Evolutionary conservation across 2,329 filamentous ascomycete species (phyloP).

Genomic region (Aspergillus floridensis): DNA sequence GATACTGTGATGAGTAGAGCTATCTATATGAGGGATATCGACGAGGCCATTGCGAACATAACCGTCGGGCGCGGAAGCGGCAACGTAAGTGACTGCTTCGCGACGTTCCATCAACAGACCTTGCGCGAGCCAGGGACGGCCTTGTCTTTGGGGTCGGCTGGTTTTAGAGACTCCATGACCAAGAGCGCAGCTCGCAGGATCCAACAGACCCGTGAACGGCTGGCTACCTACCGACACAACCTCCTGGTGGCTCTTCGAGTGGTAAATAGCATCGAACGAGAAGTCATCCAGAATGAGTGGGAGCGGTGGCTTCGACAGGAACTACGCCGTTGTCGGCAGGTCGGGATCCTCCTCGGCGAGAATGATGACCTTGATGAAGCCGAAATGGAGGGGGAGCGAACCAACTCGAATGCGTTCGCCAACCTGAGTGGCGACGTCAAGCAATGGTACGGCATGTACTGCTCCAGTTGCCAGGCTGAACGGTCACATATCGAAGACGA

Average conservation of each 20-base stretch:
- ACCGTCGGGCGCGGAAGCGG: slow-evolving; percentile 29
- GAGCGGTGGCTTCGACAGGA: slow-evolving; percentile 88
- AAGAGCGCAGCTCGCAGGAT: slow-evolving; percentile 56
- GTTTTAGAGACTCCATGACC: slow-evolving; percentile 29
- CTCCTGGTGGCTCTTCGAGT: slow-evolving; percentile 85
- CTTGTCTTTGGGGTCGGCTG: slow-evolving; percentile 28
- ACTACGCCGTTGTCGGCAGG: slow-evolving; percentile 68
- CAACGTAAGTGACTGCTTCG: slow-evolving; percentile 41
- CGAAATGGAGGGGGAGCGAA: slow-evolving; percentile 22
- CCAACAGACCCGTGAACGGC: slow-evolving; percentile 73
- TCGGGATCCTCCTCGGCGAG: slow-evolving; percentile 48
- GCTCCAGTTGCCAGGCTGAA: slow-evolving; percentile 57
- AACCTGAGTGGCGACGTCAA: slow-evolving; percentile 47
- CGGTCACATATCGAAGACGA: slow-evolving; percentile 29
- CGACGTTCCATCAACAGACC: slow-evolving; percentile 44
- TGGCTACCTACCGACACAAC: slow-evolving; percentile 84
- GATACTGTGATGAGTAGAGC: slow-evolving; percentile 79
- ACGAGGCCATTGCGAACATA: slow-evolving; percentile 55
- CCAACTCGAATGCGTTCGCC: slow-evolving; percentile 30
- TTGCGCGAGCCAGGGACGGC: slow-evolving; percentile 32
- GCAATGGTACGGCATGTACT: slow-evolving; percentile 61
- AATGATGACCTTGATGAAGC: slow-evolving; percentile 21
- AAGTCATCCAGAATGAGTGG: slow-evolving; percentile 85
- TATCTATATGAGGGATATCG: slow-evolving; percentile 78
- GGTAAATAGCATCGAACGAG: slow-evolving; percentile 82